Conservation (phyloP, 1,284 basidiomycete genomes). For the Puccinia horiana region DNA sequence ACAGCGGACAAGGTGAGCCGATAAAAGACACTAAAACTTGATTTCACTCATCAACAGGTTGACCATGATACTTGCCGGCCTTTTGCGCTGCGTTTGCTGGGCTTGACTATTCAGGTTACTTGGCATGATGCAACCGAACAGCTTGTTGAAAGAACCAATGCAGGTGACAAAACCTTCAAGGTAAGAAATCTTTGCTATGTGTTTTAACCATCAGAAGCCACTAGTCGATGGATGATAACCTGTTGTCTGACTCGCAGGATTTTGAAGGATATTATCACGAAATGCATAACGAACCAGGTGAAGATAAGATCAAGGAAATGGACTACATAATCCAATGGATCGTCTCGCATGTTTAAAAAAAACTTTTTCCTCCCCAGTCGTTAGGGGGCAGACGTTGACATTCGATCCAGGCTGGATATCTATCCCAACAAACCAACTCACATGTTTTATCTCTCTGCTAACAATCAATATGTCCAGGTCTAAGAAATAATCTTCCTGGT, state of each 20-base stretch:
- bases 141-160: slow-evolving; percentile 52
- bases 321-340: slow-evolving; percentile 40
- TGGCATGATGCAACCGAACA: slow-evolving; percentile 27
- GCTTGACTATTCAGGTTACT: slow-evolving; percentile 16
- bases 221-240: neutral
- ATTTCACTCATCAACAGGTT: neutral
- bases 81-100: neutral
- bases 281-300: slow-evolving; percentile 55
- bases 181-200: slow-evolving; percentile 5
- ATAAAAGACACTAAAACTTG: neutral
- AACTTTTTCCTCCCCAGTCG: neutral
- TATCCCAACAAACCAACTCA: too few relatives aligned
- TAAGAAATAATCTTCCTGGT: too few relatives aligned
- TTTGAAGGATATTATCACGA: slow-evolving; percentile 57
- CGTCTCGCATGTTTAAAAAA: slow-evolving; percentile 4
- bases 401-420: neutral
- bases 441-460: too few relatives aligned
- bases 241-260: slow-evolving; percentile 22
- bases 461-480: too few relatives aligned
- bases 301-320: slow-evolving; percentile 52
- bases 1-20: slow-evolving; percentile 57
- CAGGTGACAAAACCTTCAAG: slow-evolving; percentile 53
- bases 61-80: neutral
- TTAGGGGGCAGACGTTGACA: neutral
- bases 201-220: neutral